These are phyloP conservation scores for Pseudogymnoascus sp. DNA, from an alignment of 2,329 filamentous ascomycete genomes.

Conservation along the genomic window DNA sequence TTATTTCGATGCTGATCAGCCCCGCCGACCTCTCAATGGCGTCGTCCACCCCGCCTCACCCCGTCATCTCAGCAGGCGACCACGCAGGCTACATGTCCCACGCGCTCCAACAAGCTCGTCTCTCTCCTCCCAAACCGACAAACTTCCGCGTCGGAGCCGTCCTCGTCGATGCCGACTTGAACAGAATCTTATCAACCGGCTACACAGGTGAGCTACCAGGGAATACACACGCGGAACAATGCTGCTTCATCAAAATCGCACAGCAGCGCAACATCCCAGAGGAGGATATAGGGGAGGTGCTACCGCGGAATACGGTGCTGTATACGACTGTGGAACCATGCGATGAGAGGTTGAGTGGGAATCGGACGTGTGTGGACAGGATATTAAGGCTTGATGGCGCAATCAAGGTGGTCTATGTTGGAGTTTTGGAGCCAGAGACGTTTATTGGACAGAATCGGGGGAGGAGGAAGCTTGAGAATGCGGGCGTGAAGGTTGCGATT, in stretches of 20 bases:
- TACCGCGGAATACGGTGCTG: conserved; percentile 49
- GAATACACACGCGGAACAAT: conserved; percentile 96
- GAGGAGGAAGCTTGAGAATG: conserved; percentile 56
- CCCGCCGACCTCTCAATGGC: background rate
- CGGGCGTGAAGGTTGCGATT: conserved; percentile 64
- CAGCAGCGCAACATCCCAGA: conserved; percentile 41
- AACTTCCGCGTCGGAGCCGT: conserved; percentile 92
- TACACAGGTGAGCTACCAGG: conserved; percentile 86
- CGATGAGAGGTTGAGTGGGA: conserved; percentile 63
- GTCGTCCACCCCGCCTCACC: background rate
- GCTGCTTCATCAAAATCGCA: conserved; percentile 69
- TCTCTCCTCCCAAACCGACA: conserved; percentile 75
- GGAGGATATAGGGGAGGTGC: conserved; percentile 42
- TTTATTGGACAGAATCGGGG: conserved; percentile 81
- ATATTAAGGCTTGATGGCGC: conserved; percentile 49
- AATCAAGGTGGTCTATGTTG: conserved; percentile 74
- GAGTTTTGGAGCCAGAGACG: conserved; percentile 78
- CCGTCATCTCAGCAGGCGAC: background rate
- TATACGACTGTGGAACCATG: conserved; percentile 95
- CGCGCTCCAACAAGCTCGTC: conserved; percentile 46
- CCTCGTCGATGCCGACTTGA: conserved; percentile 52
- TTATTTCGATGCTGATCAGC: background rate
- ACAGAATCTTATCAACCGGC: conserved; percentile 63
- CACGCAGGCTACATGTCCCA: background rate
- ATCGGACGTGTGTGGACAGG: conserved; percentile 67